These are phyloP conservation scores for Entomophthora muscae DNA, from an alignment of 371 early-diverging fungal genomes.

Conservation along the genomic window DNA sequence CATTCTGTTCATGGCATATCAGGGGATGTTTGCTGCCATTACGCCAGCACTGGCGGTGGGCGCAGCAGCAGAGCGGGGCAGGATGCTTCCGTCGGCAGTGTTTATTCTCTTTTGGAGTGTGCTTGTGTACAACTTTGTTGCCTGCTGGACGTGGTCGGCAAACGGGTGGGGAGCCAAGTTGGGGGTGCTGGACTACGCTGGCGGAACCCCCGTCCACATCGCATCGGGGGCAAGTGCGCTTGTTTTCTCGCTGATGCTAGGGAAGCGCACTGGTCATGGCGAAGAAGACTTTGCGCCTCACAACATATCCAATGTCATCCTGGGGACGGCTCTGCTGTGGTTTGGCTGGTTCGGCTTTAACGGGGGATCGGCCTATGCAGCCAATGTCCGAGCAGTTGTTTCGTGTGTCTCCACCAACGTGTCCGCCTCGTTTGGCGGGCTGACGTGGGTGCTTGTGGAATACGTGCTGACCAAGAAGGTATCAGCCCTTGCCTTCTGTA, in stretches of 20 bases:
- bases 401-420: slow-evolving; percentile 72
- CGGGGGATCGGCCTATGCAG: slow-evolving; percentile 66
- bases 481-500: slow-evolving; percentile 77
- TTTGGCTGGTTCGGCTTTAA: slow-evolving; percentile 85
- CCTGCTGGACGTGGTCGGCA: slow-evolving; percentile 83
- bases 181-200: slow-evolving; percentile 69
- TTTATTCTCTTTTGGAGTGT: slow-evolving; percentile 89
- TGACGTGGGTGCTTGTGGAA: slow-evolving; percentile 69
- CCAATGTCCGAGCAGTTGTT: slow-evolving; percentile 66
- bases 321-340: slow-evolving; percentile 77
- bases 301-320: slow-evolving; percentile 72
- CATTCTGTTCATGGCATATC: slow-evolving; percentile 50
- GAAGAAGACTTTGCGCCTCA: slow-evolving; percentile 58
- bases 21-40: slow-evolving; percentile 68
- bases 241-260: slow-evolving; percentile 64
- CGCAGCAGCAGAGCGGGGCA: slow-evolving; percentile 72
- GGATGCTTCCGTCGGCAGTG: slow-evolving; percentile 63
- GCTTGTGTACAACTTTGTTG: slow-evolving; percentile 68
- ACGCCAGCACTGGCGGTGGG: slow-evolving; percentile 87
- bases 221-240: slow-evolving; percentile 75
- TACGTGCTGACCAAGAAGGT: slow-evolving; percentile 47
- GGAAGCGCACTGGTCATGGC: slow-evolving; percentile 56
- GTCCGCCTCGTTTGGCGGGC: slow-evolving; percentile 60
- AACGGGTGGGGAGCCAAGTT: slow-evolving; percentile 63
- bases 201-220: slow-evolving; percentile 85